Base-by-base conservation (phyloP, 2,329 filamentous ascomycete species). In the Trichoderma sp. region DNA sequence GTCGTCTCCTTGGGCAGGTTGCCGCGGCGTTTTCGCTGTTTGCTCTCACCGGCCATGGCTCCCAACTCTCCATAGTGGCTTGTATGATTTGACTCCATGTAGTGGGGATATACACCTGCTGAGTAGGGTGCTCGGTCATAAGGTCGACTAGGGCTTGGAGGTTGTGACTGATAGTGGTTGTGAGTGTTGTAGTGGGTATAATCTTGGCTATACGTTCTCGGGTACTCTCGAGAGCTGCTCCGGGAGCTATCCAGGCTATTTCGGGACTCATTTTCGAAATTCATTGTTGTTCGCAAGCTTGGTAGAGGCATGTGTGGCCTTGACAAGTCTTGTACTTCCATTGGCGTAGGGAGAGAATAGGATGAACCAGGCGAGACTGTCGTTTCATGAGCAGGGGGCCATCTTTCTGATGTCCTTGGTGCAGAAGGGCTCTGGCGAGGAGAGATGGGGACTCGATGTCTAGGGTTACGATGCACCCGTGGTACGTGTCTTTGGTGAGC, bases 1-100 rank as follows among this genome's bases (percentile, higher is more conserved):
- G 94, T 97, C 0, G 93, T 93, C 69, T 94, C 92, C 78, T 97
- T 97, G n/a, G 94, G 94, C 3, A 97, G 85, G 77, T 97, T 97
- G 1, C 94, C 94, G 50, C 94, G 87, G 67, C 94, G 86, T 79
- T 89, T 91, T 36, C 88, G 83, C 74, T 85, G 85, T 78, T 87
- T 88, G 72, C 78, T 82, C 71, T 88, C 86, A 3, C 79, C 81
- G 8, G 82, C 79, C 64, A 83, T 78, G 4, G 85, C 82, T 26
- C 82, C 81, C 20, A 82, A 74, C 4, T 85, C 82, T 17, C 80
- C 79, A 26, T 82, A 82, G 13, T 82, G 81, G 74, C 82, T 53
- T 20, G 47, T 12, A 12, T 23, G n/a, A 13, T 13, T 79, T 72
- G 82, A 84, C 36, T 87, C 83, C 17, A 81, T 82, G 67, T 83